Base-by-base conservation (phyloP, 208 protist species). In the Trypanosoma boissoni region DNA sequence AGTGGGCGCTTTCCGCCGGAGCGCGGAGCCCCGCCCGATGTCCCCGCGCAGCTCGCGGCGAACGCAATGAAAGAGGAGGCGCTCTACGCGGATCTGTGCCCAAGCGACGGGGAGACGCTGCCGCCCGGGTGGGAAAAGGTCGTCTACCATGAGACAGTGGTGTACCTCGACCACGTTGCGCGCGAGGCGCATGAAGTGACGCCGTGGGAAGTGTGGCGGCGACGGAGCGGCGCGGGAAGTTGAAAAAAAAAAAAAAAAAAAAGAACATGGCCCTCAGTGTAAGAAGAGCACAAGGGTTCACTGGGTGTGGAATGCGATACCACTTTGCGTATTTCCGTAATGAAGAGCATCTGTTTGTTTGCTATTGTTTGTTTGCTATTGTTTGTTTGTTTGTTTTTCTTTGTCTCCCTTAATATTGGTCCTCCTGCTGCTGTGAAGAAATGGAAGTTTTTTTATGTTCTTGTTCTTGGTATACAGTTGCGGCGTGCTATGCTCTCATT, bases 101-200 rank as follows among this genome's bases (percentile, higher is more conserved):
- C 49, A 7, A 58, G 24, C 34, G 53, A 68, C 34, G 51, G 56
- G 0, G 70, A 68, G 42, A 27, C 32, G 34, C 62, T 88, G 18
- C 83, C 80, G 8, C 80, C 83, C 9, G 80, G 72, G 10, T 91
- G 84, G 76, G 84, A 86, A 46, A 61, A 74, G 16, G 76, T 83
- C 7, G 9, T 58, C 4, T 76, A 81, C 46, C 52, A 80, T 37
- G 72, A 58, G 37, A 42, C 65, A 2, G 61, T 72, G 10, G 76
- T 91, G 12, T 88, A 81, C 36, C 43, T 88, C 16, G 78, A 86
- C 43, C 80, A 85, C 53, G 59, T 91, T 39, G 69, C 64, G 0
- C 75, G 80, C 12, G 84, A 88, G 48, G 84, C 78, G 31, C 76
- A 88, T 49, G 68, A 88, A 48, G 66, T 76, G 54, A 23, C 57